phyloP scores from a whole-genome alignment of 176 grass and related monocot genomes.

The bread wheat (Triticum aestivum) region IWGSC_CS_RefSeq_v2.1 NC_057808.1:540266657-540267156 shows the following conservation, averaged over 20 bases:
- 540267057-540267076: conserved; percentile 29
- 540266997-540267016: conserved; percentile 77
- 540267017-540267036: conserved; percentile 42
- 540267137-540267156: conserved; percentile 70
- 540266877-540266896: conserved; percentile 57
- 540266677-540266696: conserved; percentile 52
- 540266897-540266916: conserved; percentile 43
- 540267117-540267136: conserved; percentile 51
- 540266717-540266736: conserved; percentile 48
- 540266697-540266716: conserved; percentile 17
- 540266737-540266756: neutral
- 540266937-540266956: conserved; percentile 70
- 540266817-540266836: conserved; percentile 63
- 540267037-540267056: conserved; percentile 49
- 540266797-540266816: conserved; percentile 42
- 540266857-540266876: conserved; percentile 45
- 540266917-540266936: conserved; percentile 51
- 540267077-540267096: conserved; percentile 76
- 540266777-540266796: conserved; percentile 55
- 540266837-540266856: conserved; percentile 49
- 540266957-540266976: conserved; percentile 50
- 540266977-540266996: conserved; percentile 62
- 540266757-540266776: conserved; percentile 53
- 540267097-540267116: conserved; percentile 52
- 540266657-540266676: conserved; percentile 53